These are phyloP conservation scores for Metschnikowia matae DNA, from an alignment of 805 yeast species.

Conservation along the genomic window DNA sequence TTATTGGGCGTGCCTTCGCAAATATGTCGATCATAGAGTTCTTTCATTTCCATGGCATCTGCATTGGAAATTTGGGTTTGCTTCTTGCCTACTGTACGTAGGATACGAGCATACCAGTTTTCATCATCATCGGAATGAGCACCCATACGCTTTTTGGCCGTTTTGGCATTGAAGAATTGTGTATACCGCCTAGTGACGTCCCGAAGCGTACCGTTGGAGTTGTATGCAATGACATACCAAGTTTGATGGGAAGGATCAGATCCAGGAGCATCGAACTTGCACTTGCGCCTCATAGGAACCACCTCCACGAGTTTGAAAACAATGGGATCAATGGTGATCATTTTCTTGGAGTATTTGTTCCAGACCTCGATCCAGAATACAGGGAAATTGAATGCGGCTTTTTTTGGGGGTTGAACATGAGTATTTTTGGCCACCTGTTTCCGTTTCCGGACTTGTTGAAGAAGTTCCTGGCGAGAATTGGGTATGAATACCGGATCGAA, in stretches of 20 bases:
- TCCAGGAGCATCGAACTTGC: conserved; percentile 70
- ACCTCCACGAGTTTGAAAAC: conserved; percentile 61
- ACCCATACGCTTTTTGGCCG: conserved; percentile 68
- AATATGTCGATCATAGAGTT: conserved; percentile 56
- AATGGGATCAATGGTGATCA: conserved; percentile 87
- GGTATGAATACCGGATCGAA: conserved; percentile 20
- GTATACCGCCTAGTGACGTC: conserved; percentile 88
- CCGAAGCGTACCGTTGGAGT: conserved; percentile 55
- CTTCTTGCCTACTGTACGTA: conserved; percentile 29
- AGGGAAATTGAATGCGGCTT: conserved; percentile 45
- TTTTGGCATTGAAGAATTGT: conserved; percentile 64
- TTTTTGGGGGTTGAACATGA: neutral
- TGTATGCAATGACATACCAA: conserved; percentile 76
- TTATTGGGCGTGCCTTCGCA: conserved; percentile 86
- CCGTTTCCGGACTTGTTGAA: conserved; percentile 4
- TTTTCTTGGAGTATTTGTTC: conserved; percentile 65
- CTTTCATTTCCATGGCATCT: conserved; percentile 57
- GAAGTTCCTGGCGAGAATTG: conserved; percentile 13
- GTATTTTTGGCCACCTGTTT: too few species aligned
- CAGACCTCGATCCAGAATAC: conserved; percentile 93
- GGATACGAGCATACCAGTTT: conserved; percentile 56
- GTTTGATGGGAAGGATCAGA: conserved; percentile 55
- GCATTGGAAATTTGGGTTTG: conserved; percentile 24
- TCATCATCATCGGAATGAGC: conserved; percentile 48
- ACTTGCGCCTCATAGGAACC: conserved; percentile 47